These are phyloP conservation scores for Chrysochromulina tobinii DNA, from an alignment of 78 protist species.

Conservation along the genomic window DNA sequence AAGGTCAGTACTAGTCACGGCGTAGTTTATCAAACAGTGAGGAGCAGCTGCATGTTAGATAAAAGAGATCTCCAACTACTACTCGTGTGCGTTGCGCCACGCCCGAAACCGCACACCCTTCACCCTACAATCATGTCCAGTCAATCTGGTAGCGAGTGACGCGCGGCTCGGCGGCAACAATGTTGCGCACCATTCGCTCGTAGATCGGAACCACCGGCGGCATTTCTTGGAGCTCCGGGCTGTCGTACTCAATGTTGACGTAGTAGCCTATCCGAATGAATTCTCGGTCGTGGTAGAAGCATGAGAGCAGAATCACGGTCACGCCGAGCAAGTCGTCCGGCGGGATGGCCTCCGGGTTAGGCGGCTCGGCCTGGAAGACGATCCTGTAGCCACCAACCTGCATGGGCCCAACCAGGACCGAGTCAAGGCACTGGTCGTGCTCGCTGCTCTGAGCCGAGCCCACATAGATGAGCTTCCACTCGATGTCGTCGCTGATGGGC, in stretches of 20 bases:
- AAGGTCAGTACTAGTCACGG: too few species aligned
- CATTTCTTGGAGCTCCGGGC: not conserved
- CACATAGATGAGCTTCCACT: constrained; percentile 73
- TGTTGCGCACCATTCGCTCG: not conserved
- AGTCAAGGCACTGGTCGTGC: constrained; percentile 72
- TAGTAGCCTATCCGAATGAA: constrained; percentile 68
- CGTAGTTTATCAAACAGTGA: too few species aligned
- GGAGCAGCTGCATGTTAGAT: too few species aligned
- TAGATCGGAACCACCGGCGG: not conserved
- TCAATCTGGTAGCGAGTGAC: not conserved
- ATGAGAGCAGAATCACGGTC: constrained; percentile 61
- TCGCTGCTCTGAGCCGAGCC: constrained; percentile 59
- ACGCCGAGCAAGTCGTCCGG: constrained; percentile 63
- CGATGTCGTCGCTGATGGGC: constrained; percentile 56
- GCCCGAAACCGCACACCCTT: too few species aligned
- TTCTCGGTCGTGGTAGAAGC: constrained; percentile 61
- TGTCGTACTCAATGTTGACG: constrained; percentile 40
- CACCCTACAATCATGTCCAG: not conserved
- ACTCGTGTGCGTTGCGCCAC: too few species aligned
- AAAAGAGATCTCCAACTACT: too few species aligned
- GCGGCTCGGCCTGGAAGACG: constrained; percentile 58
- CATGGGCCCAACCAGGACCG: constrained; percentile 73
- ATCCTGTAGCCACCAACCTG: constrained; percentile 23
- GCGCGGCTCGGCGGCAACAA: not conserved
- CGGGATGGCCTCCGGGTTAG: constrained; percentile 57